Conservation (phyloP, 176 grass and related monocot genomes). For the Oryza nivara region DNA sequence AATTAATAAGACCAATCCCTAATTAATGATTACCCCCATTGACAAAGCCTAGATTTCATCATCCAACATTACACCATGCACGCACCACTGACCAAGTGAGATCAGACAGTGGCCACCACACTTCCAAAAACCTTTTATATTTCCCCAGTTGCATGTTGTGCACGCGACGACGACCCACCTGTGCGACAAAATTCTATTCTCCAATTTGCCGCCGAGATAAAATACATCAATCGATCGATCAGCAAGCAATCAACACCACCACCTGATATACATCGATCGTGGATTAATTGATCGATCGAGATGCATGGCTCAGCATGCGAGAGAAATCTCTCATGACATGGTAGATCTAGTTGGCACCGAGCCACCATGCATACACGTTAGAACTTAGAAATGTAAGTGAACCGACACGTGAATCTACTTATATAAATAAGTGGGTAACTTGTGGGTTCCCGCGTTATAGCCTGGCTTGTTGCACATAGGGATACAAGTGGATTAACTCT, state of each 20-base stretch:
- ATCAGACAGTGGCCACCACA: background rate
- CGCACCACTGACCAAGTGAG: conserved; percentile 1
- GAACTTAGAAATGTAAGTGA: no score
- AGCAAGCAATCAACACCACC: no score
- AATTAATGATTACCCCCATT: conserved; percentile 26
- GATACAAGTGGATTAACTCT: no score
- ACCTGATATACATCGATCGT: no score
- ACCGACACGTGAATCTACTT: no score
- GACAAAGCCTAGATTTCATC: conserved; percentile 36
- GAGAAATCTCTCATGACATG: no score
- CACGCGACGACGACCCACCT: conserved; percentile 14
- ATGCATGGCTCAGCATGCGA: no score
- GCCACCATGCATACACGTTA: background rate
- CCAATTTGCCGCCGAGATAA: background rate
- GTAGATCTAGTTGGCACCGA: background rate
- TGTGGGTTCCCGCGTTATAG: no score
- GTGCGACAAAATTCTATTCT: background rate
- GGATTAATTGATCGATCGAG: no score
- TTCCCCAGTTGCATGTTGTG: background rate
- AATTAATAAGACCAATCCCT: background rate
- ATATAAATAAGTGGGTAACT: no score
- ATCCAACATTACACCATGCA: conserved; percentile 10
- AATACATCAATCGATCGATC: background rate
- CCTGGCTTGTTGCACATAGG: no score
- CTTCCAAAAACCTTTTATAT: background rate